Base-by-base conservation (phyloP, 371 early-diverging fungal species). In the Conidiobolus incongruus region DNA sequence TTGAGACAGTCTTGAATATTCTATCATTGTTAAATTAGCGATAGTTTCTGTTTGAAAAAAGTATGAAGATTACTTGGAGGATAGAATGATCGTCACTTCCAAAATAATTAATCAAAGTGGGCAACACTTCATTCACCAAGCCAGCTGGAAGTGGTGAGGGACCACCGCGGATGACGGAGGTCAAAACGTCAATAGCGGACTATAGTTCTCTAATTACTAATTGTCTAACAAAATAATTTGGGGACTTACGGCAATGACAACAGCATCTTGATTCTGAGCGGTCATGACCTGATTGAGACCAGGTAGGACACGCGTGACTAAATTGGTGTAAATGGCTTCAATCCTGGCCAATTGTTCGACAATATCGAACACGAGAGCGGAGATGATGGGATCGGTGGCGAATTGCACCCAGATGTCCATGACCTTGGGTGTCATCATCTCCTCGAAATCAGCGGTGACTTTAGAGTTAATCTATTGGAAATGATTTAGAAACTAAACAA, bases 271-370 rank as follows among this genome's bases (percentile, higher is more conserved):
- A 0, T 49, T 52, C 22, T 58, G 54, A 16, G 62, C 58, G 11
- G 58, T 51, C 28, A 86, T 56, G 2, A 70, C 68, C 34, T 65
- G 56, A 21, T 58, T 63, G 16, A 91, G 56, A 31, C 70, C 59
- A 16, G 89, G 87, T 33, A 88, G 50, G 6, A 83, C 65, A 8
- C 75, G 69, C 19, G 57, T 57, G 38, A 72, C 65, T 36, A 92
- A 66, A 16, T 72, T 58, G 15, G 65, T 56, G 26, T 68, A 65
- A 26, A 76, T 72, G 11, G 50, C 51, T 16, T 48, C 59, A 57
- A 78, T 84, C 35, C 66, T 54, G 0, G 87, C 77, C 56, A 92
- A 57, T 13, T 65, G 65, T 41, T 77, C 76, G 50, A 87, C 69
- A 16, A 87, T 51, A 49, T 88, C 89, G 42, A 74, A 60, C 17